A percentile compares a stretch with the other conserved stretches of the same genome.
These are phyloP conservation scores for Trichoderma virens DNA, from an alignment of 495 filamentous ascomycete species.

Conservation along the genomic window DNA sequence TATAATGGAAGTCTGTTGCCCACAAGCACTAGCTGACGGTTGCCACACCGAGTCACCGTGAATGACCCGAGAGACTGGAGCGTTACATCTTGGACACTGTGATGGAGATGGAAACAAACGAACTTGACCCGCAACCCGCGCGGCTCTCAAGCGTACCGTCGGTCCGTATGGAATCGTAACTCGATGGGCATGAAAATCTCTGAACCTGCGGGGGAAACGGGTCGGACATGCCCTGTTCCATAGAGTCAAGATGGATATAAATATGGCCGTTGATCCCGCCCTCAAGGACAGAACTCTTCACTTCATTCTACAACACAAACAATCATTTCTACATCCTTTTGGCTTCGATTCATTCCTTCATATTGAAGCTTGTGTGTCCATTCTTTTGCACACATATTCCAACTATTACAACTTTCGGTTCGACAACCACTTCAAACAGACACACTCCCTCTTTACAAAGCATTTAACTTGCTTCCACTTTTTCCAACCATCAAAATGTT, in stretches of 20 bases:
- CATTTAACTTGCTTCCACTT: slow-evolving; percentile 9
- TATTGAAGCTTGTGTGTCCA: neutral
- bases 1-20: neutral
- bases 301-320: neutral
- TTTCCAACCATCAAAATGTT: slow-evolving; percentile 5
- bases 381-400: neutral
- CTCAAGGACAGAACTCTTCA: neutral
- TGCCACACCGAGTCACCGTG: slow-evolving; percentile 3
- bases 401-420: neutral
- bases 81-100: neutral
- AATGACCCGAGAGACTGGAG: neutral
- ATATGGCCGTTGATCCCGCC: neutral
- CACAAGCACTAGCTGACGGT: neutral
- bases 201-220: neutral
- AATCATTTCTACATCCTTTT: neutral
- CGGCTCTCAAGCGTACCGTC: neutral
- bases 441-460: slow-evolving; percentile 9
- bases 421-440: neutral
- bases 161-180: neutral
- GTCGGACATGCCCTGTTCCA: neutral
- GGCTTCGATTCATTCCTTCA: slow-evolving; percentile 1
- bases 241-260: neutral
- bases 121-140: neutral
- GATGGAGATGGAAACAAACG: neutral
- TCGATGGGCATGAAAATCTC: neutral